phyloP scores from a whole-genome alignment of 2,329 filamentous ascomycete species.

The Trichoderma lentiforme region DNA sequence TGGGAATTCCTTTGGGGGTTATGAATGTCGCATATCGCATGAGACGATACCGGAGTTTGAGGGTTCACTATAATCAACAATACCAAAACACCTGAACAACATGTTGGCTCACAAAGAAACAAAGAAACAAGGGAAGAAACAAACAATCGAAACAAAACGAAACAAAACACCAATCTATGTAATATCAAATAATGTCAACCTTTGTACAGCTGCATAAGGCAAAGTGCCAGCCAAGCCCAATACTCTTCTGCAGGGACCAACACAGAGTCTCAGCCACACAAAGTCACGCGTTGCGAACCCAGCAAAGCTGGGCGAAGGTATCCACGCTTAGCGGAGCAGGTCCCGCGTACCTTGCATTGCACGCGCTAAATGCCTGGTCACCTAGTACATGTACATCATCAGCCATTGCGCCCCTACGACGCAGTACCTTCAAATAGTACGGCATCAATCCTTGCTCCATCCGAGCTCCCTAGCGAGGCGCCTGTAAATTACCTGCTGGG shows the following conservation, averaged over 20 bases:
- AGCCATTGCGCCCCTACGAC: not conserved
- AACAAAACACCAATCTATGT: not conserved
- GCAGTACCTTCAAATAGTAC: not conserved
- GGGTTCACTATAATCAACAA: not conserved
- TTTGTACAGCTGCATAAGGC: not conserved
- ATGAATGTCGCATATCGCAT: conserved; percentile 13
- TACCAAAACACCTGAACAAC: not conserved
- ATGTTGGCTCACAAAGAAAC: not conserved
- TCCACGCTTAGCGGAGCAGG: not conserved
- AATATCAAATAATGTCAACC: not conserved
- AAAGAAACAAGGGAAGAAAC: not conserved
- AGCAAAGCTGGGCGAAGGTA: not conserved
- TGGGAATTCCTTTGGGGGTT: not conserved
- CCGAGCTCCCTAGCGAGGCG: not conserved
- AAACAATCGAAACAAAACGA: not conserved
- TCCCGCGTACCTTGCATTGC: conserved; percentile 13
- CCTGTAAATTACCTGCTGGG: not conserved
- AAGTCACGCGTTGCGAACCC: not conserved
- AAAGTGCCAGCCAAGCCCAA: not conserved
- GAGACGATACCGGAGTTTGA: conserved; percentile 20
- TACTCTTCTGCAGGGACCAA: not conserved
- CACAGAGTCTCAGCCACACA: not conserved
- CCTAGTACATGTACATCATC: conserved; percentile 6
- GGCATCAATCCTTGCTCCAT: not conserved
- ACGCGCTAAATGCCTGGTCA: not conserved